Base-by-base conservation (phyloP, 2,329 filamentous ascomycete species). In the Colletotrichum brevisporum region DNA sequence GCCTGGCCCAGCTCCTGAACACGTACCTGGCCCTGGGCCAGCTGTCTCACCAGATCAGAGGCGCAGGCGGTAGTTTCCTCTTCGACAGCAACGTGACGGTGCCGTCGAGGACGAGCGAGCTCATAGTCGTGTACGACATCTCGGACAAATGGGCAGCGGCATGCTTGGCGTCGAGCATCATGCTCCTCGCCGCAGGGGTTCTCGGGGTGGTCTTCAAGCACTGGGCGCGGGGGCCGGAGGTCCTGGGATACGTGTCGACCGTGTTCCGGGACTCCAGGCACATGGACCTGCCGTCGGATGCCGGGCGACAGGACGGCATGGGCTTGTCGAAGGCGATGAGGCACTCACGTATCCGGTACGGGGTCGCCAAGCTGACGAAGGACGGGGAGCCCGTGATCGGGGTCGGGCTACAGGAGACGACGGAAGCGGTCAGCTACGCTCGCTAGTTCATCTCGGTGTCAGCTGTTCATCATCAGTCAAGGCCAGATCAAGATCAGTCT, bases 361-460 rank as follows among this genome's bases (percentile, higher is more conserved):
- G 54, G 16, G 21, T 45, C 36, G 43, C 54, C 70, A 73, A 55
- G 15, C 27, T 55, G 16, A 55, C 53, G 6, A 9, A 16, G 26
- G 31, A 41, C 16, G 53, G 36, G 15, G 10, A 36, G 16, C 53
- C 26, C 4, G 15, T 55, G 5, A 5, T 41, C 3, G 53, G 53
- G 6, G 53, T 55, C 5, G 53, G 53, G 9, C 26, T 53, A 13
- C 41, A 15, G 6, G 41, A 43, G 13, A n/a, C 13, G 41, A 43
- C 41, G 15, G 41, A 43, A 2, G 16, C 41, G 41, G 16, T 43
- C 15, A 43, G 6, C 13, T 43, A 43, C 5, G 6, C 41, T n/a
- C 13, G 16, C 3, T 43, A 43, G 39, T 24, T 24, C 21, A 24
- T 24, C 21, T 24, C 21, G 21, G 21, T 24, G 21, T 2, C 21